Evolutionary conservation across 352 stramenopile genomes (phyloP).

Genomic region (Phytophthora hibernalis): DNA sequence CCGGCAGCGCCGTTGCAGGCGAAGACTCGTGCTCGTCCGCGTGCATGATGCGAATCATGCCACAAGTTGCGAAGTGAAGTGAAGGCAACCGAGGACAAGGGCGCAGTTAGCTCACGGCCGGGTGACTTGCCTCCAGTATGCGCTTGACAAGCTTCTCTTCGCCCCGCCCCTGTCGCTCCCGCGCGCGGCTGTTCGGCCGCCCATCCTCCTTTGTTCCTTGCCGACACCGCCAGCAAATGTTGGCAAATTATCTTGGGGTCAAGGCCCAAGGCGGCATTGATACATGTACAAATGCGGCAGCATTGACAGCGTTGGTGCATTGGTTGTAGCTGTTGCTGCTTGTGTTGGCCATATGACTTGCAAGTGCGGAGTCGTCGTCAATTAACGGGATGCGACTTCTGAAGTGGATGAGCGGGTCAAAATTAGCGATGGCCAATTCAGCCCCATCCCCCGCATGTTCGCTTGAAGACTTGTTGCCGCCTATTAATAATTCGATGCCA

Average conservation of each 20-base stretch:
- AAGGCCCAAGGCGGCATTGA: background rate
- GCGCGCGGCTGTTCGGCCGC: slow-evolving; percentile 3
- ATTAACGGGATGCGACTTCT: slow-evolving; percentile 27
- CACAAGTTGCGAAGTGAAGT: slow-evolving; percentile 52
- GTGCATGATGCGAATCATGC: slow-evolving; percentile 41
- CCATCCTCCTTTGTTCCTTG: slow-evolving; percentile 40
- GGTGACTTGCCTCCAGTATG: slow-evolving; percentile 13
- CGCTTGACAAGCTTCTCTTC: background rate
- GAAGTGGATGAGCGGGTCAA: slow-evolving; percentile 27
- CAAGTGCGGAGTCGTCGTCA: background rate
- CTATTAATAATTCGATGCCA: too few relatives aligned
- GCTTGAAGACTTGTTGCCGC: background rate
- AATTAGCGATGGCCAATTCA: slow-evolving; percentile 13
- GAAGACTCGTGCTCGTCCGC: slow-evolving; percentile 19
- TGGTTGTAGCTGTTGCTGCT: background rate
- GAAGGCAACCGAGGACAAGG: slow-evolving; percentile 25
- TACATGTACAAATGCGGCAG: background rate
- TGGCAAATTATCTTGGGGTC: background rate
- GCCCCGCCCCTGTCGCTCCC: slow-evolving; percentile 27
- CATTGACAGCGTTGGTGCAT: background rate
- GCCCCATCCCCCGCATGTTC: slow-evolving; percentile 9
- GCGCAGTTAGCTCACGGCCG: slow-evolving; percentile 5
- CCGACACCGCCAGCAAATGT: slow-evolving; percentile 17
- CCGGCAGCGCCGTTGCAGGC: slow-evolving; percentile 13
- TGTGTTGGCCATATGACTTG: background rate